phyloP scores from a whole-genome alignment of 192 early-diverging fungal genomes.

The Backusella tarrabulga region DNA sequence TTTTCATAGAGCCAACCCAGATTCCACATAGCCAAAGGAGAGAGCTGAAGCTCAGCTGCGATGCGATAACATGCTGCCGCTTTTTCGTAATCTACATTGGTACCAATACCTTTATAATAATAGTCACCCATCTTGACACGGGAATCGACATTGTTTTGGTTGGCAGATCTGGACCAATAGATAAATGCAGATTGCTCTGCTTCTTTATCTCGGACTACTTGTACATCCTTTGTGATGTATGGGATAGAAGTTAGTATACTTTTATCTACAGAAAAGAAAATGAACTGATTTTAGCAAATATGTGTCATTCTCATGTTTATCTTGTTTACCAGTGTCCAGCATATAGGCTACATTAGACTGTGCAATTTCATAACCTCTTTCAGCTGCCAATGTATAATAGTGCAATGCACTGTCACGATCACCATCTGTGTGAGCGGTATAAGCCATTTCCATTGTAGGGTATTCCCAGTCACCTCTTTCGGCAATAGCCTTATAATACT shows the following conservation, averaged over 20 bases:
- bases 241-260: background rate
- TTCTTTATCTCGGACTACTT: background rate
- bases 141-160: constrained; percentile 88
- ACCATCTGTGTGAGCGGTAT: constrained; percentile 53
- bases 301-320: too few relatives aligned
- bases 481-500: constrained; percentile 75
- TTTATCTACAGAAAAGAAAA: background rate
- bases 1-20: constrained; percentile 96
- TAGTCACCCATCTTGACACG: constrained; percentile 93
- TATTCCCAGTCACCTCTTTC: constrained; percentile 88
- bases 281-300: too few relatives aligned
- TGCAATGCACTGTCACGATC: constrained; percentile 72
- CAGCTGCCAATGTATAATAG: constrained; percentile 81
- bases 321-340: constrained; percentile 61
- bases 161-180: constrained; percentile 94
- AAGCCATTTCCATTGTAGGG: constrained; percentile 59
- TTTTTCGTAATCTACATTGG: constrained; percentile 58
- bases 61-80: constrained; percentile 84
- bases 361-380: constrained; percentile 84
- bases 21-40: constrained; percentile 93
- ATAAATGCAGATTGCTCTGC: constrained; percentile 67
- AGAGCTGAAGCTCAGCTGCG: constrained; percentile 73
- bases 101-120: constrained; percentile 84
- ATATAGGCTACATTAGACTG: constrained; percentile 92
- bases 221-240: background rate